These are phyloP conservation scores for Verticillium isaacii DNA, from an alignment of 2,329 filamentous ascomycete genomes.

Conservation along the genomic window DNA sequence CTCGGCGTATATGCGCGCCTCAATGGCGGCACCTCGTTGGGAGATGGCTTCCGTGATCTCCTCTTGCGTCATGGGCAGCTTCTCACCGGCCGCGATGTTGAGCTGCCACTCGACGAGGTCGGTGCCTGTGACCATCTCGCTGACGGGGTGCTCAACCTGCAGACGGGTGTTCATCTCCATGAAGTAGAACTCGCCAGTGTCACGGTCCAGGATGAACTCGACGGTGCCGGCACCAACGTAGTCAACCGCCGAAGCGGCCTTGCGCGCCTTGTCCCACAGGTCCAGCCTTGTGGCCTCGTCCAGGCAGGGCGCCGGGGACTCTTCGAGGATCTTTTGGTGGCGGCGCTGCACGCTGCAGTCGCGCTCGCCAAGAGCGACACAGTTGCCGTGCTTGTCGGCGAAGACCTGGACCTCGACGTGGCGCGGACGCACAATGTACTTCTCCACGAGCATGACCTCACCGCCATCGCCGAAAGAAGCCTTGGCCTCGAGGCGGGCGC, in stretches of 20 bases:
- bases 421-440: conserved; percentile 71
- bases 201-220: conserved; percentile 85
- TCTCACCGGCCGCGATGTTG: conserved; percentile 59
- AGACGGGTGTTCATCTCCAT: conserved; percentile 84
- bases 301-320: conserved; percentile 73
- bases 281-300: conserved; percentile 54
- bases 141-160: conserved; percentile 96
- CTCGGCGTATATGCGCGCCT: conserved; percentile 95
- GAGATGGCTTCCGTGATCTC: conserved; percentile 72
- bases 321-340: conserved; percentile 89
- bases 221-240: conserved; percentile 89
- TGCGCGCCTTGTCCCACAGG: conserved; percentile 61
- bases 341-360: conserved; percentile 84
- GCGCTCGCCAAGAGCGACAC: conserved; percentile 78
- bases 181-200: conserved; percentile 75
- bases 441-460: conserved; percentile 79
- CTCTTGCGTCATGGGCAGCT: conserved; percentile 49
- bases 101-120: conserved; percentile 96
- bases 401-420: conserved; percentile 92
- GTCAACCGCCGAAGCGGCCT: conserved; percentile 67
- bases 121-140: conserved; percentile 61
- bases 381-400: conserved; percentile 73
- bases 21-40: conserved; percentile 79
- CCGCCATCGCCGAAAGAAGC: conserved; percentile 77
- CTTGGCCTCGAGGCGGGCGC: conserved; percentile 69